phyloP scores from a whole-genome alignment of 2,329 filamentous ascomycete species.

The Phyllachora maydis region DNA sequence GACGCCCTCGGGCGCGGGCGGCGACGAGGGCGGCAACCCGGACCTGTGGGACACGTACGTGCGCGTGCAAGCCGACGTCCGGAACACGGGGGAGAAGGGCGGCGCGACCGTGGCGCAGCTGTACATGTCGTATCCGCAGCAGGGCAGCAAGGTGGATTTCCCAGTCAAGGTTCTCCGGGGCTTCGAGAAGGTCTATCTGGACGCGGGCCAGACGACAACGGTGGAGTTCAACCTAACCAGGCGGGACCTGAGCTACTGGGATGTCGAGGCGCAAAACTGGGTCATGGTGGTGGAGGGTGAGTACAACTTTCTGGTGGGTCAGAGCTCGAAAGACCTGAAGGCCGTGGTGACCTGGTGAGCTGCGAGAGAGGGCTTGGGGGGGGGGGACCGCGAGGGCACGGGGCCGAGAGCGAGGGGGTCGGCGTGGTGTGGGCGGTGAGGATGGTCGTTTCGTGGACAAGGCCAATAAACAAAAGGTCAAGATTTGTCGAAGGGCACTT shows the following conservation, averaged over 20 bases:
- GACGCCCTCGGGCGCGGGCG: constrained; percentile 40
- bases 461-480: too few species aligned
- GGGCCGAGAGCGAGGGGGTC: background rate
- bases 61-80: constrained; percentile 25
- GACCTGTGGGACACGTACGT: constrained; percentile 38
- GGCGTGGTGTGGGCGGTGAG: too few species aligned
- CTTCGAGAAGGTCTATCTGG: constrained; percentile 47
- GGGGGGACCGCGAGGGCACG: too few species aligned
- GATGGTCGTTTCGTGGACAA: too few species aligned
- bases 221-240: constrained; percentile 40
- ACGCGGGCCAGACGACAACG: constrained; percentile 26
- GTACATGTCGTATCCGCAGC: constrained; percentile 20
- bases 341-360: constrained; percentile 5
- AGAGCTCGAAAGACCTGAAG: constrained; percentile 7
- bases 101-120: constrained; percentile 25
- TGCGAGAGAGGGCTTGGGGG: background rate
- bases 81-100: constrained; percentile 24
- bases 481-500: too few species aligned
- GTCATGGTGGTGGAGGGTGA: constrained; percentile 14
- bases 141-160: constrained; percentile 27
- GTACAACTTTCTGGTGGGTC: constrained; percentile 7
- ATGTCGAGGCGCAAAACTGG: constrained; percentile 48
- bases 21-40: constrained; percentile 47
- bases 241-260: constrained; percentile 57
- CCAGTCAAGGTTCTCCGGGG: constrained; percentile 47